Base-by-base conservation (phyloP, 139 green algal genomes). In the Volvox reticuliferus region DNA sequence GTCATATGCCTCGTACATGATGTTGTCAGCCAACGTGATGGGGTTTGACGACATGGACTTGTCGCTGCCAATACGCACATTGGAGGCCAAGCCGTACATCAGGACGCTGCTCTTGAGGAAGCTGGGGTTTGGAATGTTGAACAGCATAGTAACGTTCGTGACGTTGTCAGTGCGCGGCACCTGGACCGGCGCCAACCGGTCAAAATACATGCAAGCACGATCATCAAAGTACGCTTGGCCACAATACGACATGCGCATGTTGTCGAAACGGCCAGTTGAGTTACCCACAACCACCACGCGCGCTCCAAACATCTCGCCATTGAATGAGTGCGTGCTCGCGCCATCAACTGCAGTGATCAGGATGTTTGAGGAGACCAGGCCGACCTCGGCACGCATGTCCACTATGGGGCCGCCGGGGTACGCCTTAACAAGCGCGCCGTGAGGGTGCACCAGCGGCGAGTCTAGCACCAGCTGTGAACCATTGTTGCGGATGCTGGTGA, bases 311-410 rank as follows among this genome's bases (percentile, higher is more conserved):
- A 91, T 30, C 82, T 94, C 79, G 80, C 13, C 21, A 33, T 12
- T 14, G 61, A 63, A 62, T 2, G n/a, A 30, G 61, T 86, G 73
- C 26, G 73, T 55, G 9, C 3, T 19, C 33, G 30, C 12, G 76
- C 76, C 87, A 55, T 87, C 61, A 62, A 33, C 6, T 16, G 61
- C 61, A 19, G 61, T 76, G 61, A 87, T 77, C 61, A 87, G 0
- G 17, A 87, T 30, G 61, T 87, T 87, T 62, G 81, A 87, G 1
- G 61, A 62, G 2, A 87, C 3, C 14, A 87, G 61, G 61, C 32
- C 92, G 30, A 94, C 92, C 90, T 94, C 92, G 24, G 90, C 75
- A 26, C 90, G 86, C 73, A 93, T 87, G 81, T 87, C 81, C 9
- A 87, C 30, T 12, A 65, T 71, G 65, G 63, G 65, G 82, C 82